Base-by-base conservation (phyloP, 805 yeast species). In the Teunomyces panamensis region DNA sequence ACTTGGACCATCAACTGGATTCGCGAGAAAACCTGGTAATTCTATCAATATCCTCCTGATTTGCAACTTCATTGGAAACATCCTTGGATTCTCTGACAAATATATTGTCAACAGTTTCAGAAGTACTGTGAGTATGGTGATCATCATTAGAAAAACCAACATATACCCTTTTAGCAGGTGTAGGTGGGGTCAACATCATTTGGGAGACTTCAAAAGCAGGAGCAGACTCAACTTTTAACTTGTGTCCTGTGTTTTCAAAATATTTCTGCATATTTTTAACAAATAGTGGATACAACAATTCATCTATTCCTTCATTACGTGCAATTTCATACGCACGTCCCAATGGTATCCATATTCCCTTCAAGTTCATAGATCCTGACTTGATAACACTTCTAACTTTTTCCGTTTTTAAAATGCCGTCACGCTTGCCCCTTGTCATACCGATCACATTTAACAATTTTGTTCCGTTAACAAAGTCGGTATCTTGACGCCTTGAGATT, bases 331-430 rank as follows among this genome's bases (percentile, higher is more conserved):
- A 56, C 1, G 75, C 75, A 37, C 73, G 54, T 3, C 65, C 70
- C 49, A 69, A 64, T 0, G 75, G 75, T 13, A 70, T 61, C 75
- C 75, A 70, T 1, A 70, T 71, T 6, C 75, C 75, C 47, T 70
- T 70, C 44, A 70, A 54, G 45, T 66, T 65, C 74, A 70, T 70
- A 3, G 71, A 56, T 0, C 75, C 75, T 5, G 62, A 62, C 51
- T 67, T 66, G 4, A 69, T 71, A 3, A 51, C 54, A 14, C 41
- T 50, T 37, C 65, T 59, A 5, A 48, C 50, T 45, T 61, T 66
- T 46, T 70, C 75, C 3, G 65, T 53, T 47, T 70, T 70, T 37
- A 70, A 55, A 24, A 69, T 66, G 9, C 74, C 74, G 53, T 70
- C 75, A 28, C 74, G 49, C 49, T 67, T 66, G 4, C 75, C 75